Percentiles rank a stretch among this genome's conserved stretches.
Evolutionary conservation across 2,329 filamentous ascomycete species (phyloP).

Genomic region (Cryphonectria nitschkei): DNA sequence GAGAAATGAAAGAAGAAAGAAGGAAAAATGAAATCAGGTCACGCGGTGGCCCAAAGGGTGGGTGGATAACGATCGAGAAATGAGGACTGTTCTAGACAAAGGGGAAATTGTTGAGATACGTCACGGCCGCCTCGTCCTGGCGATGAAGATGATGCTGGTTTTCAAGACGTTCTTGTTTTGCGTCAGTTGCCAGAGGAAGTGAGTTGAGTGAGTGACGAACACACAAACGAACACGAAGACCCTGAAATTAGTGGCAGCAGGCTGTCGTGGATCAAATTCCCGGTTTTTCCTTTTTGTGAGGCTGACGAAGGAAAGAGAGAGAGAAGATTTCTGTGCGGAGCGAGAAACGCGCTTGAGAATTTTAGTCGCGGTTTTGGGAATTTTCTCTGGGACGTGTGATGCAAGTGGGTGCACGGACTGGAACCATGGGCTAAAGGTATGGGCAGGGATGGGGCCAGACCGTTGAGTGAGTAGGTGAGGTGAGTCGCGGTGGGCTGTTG

Average conservation of each 20-base stretch:
- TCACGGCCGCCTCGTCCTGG: background rate
- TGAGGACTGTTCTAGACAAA: slow-evolving; percentile 2
- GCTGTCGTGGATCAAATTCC: background rate
- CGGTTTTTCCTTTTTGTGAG: background rate
- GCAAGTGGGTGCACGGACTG: background rate
- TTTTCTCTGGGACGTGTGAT: background rate
- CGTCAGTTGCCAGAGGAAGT: background rate
- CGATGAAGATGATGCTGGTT: background rate
- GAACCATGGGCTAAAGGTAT: background rate
- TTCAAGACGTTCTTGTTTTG: background rate
- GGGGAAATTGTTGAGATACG: background rate
- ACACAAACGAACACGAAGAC: background rate
- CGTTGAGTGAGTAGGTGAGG: too few species aligned
- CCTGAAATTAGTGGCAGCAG: background rate
- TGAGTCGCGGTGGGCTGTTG: too few species aligned
- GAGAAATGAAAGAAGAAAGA: background rate
- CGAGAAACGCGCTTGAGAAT: background rate
- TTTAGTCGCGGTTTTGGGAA: background rate
- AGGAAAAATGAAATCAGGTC: background rate
- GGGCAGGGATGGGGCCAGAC: background rate
- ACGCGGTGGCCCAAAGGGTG: background rate
- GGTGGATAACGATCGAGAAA: background rate
- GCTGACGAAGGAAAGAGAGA: background rate
- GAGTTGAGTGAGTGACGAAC: background rate
- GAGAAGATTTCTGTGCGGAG: background rate